These are phyloP conservation scores for Cladosporium halotolerans DNA, from an alignment of 2,329 filamentous ascomycete species.

Conservation along the genomic window DNA sequence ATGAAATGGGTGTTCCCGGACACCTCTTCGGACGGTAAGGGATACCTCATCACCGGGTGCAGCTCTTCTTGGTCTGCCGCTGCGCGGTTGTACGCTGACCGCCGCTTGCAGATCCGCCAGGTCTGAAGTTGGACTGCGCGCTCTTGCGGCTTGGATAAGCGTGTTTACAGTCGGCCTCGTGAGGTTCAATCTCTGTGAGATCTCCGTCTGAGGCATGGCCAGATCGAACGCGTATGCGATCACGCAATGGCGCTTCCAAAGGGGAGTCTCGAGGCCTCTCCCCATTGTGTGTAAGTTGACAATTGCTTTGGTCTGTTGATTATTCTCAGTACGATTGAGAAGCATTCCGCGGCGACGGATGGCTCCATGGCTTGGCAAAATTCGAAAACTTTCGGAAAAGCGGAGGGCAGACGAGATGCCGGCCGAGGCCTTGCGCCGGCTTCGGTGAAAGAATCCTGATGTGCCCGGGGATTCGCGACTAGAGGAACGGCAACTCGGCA, in stretches of 20 bases:
- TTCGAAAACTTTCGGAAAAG: background rate
- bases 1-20: background rate
- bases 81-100: background rate
- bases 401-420: background rate
- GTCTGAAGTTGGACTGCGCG: background rate
- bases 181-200: background rate
- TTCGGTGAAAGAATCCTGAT: constrained; percentile 7
- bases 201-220: background rate
- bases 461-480: background rate
- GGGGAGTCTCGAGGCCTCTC: background rate
- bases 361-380: background rate
- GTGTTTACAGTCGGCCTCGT: background rate
- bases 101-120: background rate
- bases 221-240: background rate
- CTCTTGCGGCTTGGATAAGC: background rate
- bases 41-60: background rate
- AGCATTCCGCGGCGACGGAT: background rate
- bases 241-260: background rate
- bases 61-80: background rate
- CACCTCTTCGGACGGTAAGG: background rate
- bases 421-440: constrained; percentile 8
- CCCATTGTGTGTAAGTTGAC: background rate
- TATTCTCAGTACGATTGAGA: background rate
- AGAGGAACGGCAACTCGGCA: constrained; percentile 8
- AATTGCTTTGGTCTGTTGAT: background rate